phyloP scores from a whole-genome alignment of 257 asterid species.

The Cruciata laevipes region DNA sequence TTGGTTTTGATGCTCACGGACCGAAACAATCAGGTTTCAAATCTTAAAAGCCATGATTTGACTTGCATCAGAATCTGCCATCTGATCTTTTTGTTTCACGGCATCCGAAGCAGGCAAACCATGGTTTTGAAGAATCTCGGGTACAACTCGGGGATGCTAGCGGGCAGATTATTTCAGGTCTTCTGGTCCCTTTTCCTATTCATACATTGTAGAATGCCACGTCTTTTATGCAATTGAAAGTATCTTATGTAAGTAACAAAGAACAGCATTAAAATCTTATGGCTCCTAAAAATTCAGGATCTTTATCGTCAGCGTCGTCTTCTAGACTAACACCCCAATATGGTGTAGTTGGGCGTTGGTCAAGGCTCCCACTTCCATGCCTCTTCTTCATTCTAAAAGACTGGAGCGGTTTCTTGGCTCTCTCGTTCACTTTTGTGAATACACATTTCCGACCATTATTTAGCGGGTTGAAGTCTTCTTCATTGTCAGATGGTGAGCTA shows the following conservation, averaged over 20 bases:
- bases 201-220: constrained; percentile 57
- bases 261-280: constrained; percentile 24
- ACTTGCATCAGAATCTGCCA: constrained; percentile 51
- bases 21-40: constrained; percentile 32
- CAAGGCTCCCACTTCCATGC: constrained; percentile 24
- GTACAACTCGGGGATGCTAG: constrained; percentile 82
- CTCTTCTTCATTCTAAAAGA: constrained; percentile 52
- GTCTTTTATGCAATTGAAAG: not conserved
- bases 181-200: constrained; percentile 79
- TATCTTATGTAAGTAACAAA: not conserved
- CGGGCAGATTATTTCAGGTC: constrained; percentile 53
- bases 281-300: constrained; percentile 93
- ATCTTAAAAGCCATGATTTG: constrained; percentile 44
- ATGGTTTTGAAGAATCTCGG: constrained; percentile 55
- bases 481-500: constrained; percentile 35
- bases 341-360: constrained; percentile 24
- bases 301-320: constrained; percentile 41
- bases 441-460: constrained; percentile 48
- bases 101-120: constrained; percentile 34
- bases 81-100: constrained; percentile 16
- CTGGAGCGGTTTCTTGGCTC: constrained; percentile 62
- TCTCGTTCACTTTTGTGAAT: constrained; percentile 66
- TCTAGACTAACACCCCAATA: constrained; percentile 40
- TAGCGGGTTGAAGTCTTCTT: constrained; percentile 33
- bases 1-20: constrained; percentile 15